Evolutionary conservation across 2,329 filamentous ascomycete species (phyloP).

Genomic region (Calonectria hongkongensis): DNA sequence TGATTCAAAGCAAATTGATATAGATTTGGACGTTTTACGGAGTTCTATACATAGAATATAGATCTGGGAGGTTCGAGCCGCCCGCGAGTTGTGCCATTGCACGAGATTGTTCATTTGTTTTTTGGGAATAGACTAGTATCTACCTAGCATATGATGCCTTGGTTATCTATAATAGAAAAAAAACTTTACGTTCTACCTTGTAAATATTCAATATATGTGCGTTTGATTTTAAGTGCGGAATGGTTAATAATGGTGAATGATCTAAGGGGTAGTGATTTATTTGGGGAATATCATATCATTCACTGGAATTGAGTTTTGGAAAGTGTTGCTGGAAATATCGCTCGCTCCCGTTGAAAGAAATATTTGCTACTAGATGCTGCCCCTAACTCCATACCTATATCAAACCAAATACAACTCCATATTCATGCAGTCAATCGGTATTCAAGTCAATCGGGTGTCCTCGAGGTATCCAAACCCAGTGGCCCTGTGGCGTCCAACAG

Average conservation of each 20-base stretch:
- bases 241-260: background rate
- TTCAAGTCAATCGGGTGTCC: slow-evolving; percentile 42
- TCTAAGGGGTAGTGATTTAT: too few species aligned
- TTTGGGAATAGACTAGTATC: slow-evolving; percentile 6
- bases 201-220: slow-evolving; percentile 23
- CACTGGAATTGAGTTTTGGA: too few species aligned
- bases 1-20: slow-evolving; percentile 1
- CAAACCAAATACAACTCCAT: background rate
- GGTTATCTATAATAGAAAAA: slow-evolving; percentile 22
- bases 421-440: background rate
- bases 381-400: background rate
- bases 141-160: slow-evolving; percentile 23
- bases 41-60: slow-evolving; percentile 29
- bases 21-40: background rate
- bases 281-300: too few species aligned
- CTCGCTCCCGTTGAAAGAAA: background rate
- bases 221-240: slow-evolving; percentile 12
- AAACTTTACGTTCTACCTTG: slow-evolving; percentile 22
- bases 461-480: slow-evolving; percentile 46
- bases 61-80: background rate
- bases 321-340: too few species aligned
- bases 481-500: slow-evolving; percentile 24
- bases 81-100: slow-evolving; percentile 5
- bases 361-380: background rate
- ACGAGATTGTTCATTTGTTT: slow-evolving; percentile 28